phyloP scores from a whole-genome alignment of 495 filamentous ascomycete genomes.

The Aspergillus coremiiformis region DNA sequence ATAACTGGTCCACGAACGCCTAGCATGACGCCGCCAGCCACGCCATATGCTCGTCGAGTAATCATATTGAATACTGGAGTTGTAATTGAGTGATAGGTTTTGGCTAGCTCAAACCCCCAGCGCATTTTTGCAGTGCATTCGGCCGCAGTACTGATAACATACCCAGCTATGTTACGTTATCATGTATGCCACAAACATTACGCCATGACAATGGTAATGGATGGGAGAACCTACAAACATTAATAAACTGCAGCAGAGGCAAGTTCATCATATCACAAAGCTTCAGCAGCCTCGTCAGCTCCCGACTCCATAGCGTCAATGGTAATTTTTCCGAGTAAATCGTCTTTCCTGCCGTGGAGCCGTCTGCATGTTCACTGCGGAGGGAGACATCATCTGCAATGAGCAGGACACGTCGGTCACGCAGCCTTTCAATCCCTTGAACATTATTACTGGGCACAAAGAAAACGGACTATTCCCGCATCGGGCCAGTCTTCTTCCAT shows the following conservation, averaged over 20 bases:
- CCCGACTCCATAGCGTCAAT: no score
- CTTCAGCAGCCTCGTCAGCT: conserved; percentile 50
- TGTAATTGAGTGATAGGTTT: conserved; percentile 53
- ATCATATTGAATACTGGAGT: conserved; percentile 54
- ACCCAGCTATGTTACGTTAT: conserved; percentile 37
- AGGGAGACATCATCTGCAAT: conserved; percentile 61
- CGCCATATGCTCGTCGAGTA: conserved; percentile 50
- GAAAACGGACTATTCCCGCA: conserved; percentile 42
- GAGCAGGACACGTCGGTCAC: conserved; percentile 48
- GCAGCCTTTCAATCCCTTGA: conserved; percentile 40
- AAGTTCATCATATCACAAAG: conserved; percentile 59
- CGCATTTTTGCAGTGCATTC: conserved; percentile 57
- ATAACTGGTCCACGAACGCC: conserved; percentile 51
- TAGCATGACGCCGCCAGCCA: conserved; percentile 56
- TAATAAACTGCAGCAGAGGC: conserved; percentile 55
- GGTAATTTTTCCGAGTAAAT: conserved; percentile 52
- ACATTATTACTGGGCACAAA: conserved; percentile 52
- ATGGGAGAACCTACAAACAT: conserved; percentile 38
- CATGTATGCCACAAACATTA: not conserved
- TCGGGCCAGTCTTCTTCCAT: conserved; percentile 44
- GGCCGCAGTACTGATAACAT: conserved; percentile 54
- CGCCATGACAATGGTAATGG: not conserved
- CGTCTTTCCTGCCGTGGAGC: conserved; percentile 49
- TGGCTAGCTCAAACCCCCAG: conserved; percentile 51
- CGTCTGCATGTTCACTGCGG: conserved; percentile 55